Percentiles rank a stretch among this genome's conserved stretches.
These are phyloP conservation scores for Theileria orientalis DNA, from an alignment of 169 alveolate genomes.

Conservation along the genomic window DNA sequence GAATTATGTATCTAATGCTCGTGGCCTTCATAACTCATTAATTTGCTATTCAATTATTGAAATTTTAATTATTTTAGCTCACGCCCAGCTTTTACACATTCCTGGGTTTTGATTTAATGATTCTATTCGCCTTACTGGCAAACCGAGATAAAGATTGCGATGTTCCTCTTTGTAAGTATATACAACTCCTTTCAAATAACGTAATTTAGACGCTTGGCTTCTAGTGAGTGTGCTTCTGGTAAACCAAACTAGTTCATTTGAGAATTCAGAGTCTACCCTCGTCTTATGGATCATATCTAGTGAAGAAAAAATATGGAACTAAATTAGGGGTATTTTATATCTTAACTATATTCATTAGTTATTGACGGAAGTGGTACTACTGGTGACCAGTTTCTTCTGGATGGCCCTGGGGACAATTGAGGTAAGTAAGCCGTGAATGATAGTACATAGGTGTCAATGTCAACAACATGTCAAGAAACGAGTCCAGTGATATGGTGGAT, in stretches of 20 bases:
- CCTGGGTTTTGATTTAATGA: constrained; percentile 22
- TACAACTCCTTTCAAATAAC: too few species aligned
- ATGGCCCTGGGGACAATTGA: constrained; percentile 65
- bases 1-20: background rate
- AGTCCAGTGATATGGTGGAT: constrained; percentile 65
- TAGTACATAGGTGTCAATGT: constrained; percentile 45
- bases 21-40: background rate
- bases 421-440: background rate
- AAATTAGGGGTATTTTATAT: constrained; percentile 1
- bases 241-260: background rate
- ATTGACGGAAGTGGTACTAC: constrained; percentile 46
- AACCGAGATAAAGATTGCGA: constrained; percentile 52
- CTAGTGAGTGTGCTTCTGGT: constrained; percentile 49
- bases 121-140: constrained; percentile 13
- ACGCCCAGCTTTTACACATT: constrained; percentile 45
- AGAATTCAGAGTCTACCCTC: constrained; percentile 56
- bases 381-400: constrained; percentile 60
- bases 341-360: constrained; percentile 11
- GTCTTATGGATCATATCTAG: constrained; percentile 42
- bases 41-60: background rate
- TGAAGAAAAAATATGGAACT: constrained; percentile 37
- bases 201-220: constrained; percentile 58
- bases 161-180: constrained; percentile 37
- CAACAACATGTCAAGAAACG: constrained; percentile 62
- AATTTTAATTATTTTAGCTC: constrained; percentile 16